These are phyloP conservation scores for Rhodotorula toruloides DNA, from an alignment of 768 basidiomycete species.

Conservation along the genomic window DNA sequence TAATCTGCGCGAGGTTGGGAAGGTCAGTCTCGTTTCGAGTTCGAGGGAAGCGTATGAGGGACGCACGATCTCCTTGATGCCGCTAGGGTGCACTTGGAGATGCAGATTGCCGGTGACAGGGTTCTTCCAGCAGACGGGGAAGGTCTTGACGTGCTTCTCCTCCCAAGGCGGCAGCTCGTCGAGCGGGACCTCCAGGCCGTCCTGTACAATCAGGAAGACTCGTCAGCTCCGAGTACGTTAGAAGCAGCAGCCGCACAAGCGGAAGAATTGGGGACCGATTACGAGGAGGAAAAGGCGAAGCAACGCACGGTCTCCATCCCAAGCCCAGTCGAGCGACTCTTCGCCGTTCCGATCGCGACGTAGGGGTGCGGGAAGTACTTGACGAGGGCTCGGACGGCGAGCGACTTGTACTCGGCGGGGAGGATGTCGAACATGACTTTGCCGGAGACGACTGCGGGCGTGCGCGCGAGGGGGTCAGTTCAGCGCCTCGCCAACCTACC, in stretches of 20 bases:
- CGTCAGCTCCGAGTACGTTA: background rate
- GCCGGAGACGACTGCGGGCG: slow-evolving; percentile 56
- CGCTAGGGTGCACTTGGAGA: slow-evolving; percentile 72
- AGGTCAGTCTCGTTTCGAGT: background rate
- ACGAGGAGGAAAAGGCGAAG: background rate
- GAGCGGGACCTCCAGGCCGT: slow-evolving; percentile 64
- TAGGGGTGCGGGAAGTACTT: slow-evolving; percentile 80
- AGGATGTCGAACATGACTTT: slow-evolving; percentile 78
- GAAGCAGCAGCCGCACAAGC: background rate
- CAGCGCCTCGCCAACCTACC: too few species aligned
- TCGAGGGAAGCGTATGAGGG: too few species aligned
- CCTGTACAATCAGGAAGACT: slow-evolving; percentile 47
- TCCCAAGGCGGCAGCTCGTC: slow-evolving; percentile 76
- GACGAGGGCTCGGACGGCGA: slow-evolving; percentile 70
- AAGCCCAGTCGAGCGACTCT: slow-evolving; percentile 68
- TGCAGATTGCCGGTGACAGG: slow-evolving; percentile 74
- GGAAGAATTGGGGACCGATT: background rate
- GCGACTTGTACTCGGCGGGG: slow-evolving; percentile 64
- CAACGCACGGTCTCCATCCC: slow-evolving; percentile 58
- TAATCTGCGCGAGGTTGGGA: slow-evolving; percentile 49
- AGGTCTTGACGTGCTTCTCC: slow-evolving; percentile 64
- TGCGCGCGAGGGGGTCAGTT: background rate
- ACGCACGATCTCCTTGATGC: slow-evolving; percentile 22
- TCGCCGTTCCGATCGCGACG: slow-evolving; percentile 80
- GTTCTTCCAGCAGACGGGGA: slow-evolving; percentile 88